Base-by-base conservation (phyloP, 805 yeast species). In the Sugiyamaella mastotermitis region DNA sequence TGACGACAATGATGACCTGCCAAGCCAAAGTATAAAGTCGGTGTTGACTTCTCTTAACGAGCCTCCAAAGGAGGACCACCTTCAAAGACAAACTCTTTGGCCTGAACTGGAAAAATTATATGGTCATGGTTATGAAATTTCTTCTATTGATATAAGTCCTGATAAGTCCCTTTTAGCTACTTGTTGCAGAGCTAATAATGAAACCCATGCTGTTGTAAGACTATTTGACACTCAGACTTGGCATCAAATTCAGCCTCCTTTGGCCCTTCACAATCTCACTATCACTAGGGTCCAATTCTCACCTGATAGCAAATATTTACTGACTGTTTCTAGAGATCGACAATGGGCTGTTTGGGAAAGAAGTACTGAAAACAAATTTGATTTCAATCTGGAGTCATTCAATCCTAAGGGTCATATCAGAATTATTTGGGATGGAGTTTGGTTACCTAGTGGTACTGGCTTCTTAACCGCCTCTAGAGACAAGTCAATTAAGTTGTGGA, bases 61-160 rank as follows among this genome's bases (percentile, higher is more conserved):
- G 0, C 88, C 95, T 6, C 97, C 98, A 0, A 62, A 81, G 32
- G 99, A 92, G 58, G 96, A 90, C 52, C 83, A 84, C 44, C 65
- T 92, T 19, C 97, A 92, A 57, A 72, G 97, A 53, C 85, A 80
- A 55, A 84, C 97, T 0, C 65, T 92, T 37, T 92, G 94, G 81
- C 98, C 98, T 0, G 99, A 92, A 56, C 65, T 81, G 40, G 98
- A 92, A 52, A 92, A 92, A 57, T 61, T 92, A 31, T 92, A 92
- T 54, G 99, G 99, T 0, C 99, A 92, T 58, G 99, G 99, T 6
- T 94, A 86, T 60, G 99, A 94, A 57, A 77, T 88, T 26, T 76
- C 86, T 0, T 72, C 90, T 31, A 70, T 87, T 27, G 94, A 83
- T 37, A 72, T 78, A 1, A 75, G 86, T 6, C 76, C 80, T 3